Evolutionary conservation across 106 monocot genomes (phyloP).

Genomic region (Acorus gramineus): DNA sequence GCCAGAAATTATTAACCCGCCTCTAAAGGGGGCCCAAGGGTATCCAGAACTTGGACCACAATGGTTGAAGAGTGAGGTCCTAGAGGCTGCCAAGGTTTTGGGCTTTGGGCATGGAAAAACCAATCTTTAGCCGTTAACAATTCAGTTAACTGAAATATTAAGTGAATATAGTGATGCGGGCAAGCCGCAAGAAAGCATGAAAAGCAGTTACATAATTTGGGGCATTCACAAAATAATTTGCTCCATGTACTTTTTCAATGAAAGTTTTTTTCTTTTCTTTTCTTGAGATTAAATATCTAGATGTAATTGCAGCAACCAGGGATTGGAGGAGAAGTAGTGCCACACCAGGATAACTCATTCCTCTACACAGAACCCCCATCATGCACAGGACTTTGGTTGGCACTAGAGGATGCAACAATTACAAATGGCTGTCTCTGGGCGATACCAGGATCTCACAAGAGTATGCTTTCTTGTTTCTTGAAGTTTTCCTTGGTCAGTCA

Average conservation of each 20-base stretch:
- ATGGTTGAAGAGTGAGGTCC: too few relatives aligned
- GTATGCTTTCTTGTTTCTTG: slow-evolving; percentile 20
- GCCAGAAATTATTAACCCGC: too few relatives aligned
- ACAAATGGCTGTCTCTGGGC: slow-evolving; percentile 96
- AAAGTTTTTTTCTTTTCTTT: background rate
- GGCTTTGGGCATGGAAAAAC: too few relatives aligned
- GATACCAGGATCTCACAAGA: slow-evolving; percentile 81
- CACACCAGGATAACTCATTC: slow-evolving; percentile 97
- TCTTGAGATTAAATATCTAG: background rate
- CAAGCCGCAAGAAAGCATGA: too few relatives aligned
- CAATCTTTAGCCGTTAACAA: too few relatives aligned
- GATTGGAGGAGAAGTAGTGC: slow-evolving; percentile 95
- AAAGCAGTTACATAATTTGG: too few relatives aligned
- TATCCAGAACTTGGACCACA: too few relatives aligned
- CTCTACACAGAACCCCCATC: slow-evolving; percentile 77
- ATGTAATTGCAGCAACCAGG: slow-evolving; percentile 76
- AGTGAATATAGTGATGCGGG: too few relatives aligned
- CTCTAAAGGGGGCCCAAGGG: too few relatives aligned
- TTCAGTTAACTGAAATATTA: too few relatives aligned
- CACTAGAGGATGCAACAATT: slow-evolving; percentile 78
- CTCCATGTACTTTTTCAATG: background rate
- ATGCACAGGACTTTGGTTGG: slow-evolving; percentile 92
- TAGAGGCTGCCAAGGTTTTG: too few relatives aligned
- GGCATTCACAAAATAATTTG: background rate
- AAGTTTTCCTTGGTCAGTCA: background rate